Evolutionary conservation across 2,329 filamentous ascomycete genomes (phyloP).

Genomic region (Setomelanomma holmii): DNA sequence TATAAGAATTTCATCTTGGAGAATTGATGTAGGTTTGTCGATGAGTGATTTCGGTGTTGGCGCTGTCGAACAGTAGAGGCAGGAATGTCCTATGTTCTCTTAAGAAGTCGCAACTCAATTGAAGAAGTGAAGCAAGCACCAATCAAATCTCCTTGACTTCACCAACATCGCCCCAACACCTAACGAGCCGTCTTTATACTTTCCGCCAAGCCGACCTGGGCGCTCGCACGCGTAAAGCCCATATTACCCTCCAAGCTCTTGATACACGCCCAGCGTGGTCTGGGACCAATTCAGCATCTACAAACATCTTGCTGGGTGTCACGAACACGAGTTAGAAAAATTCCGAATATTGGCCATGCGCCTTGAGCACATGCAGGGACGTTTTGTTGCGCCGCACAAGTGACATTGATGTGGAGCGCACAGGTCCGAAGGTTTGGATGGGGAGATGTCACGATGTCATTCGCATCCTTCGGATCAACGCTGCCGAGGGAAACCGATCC

Average conservation of each 20-base stretch:
- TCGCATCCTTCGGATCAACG: slow-evolving; percentile 5
- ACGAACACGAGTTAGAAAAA: slow-evolving; percentile 9
- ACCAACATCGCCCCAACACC: not conserved
- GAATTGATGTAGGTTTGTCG: not conserved
- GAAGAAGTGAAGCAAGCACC: not conserved
- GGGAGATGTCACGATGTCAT: not conserved
- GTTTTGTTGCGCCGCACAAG: not conserved
- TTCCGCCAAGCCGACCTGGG: slow-evolving; percentile 6
- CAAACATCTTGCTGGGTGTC: not conserved
- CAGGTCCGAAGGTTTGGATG: not conserved
- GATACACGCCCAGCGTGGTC: slow-evolving; percentile 1
- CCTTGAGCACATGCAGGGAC: slow-evolving; percentile 1
- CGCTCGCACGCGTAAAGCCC: not conserved
- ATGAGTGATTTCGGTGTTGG: not conserved
- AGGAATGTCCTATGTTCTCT: too few species aligned
- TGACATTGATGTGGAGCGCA: not conserved
- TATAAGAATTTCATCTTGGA: slow-evolving; percentile 30
- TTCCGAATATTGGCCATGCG: not conserved
- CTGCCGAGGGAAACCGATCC: not conserved
- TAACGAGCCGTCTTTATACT: slow-evolving; percentile 9
- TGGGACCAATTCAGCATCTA: not conserved
- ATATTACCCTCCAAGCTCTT: slow-evolving; percentile 4
- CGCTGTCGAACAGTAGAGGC: too few species aligned
- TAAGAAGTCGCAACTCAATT: not conserved
- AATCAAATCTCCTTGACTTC: not conserved